Evolutionary conservation across 2,329 filamentous ascomycete species (phyloP).

Genomic region (Bipolaris bicolor): DNA sequence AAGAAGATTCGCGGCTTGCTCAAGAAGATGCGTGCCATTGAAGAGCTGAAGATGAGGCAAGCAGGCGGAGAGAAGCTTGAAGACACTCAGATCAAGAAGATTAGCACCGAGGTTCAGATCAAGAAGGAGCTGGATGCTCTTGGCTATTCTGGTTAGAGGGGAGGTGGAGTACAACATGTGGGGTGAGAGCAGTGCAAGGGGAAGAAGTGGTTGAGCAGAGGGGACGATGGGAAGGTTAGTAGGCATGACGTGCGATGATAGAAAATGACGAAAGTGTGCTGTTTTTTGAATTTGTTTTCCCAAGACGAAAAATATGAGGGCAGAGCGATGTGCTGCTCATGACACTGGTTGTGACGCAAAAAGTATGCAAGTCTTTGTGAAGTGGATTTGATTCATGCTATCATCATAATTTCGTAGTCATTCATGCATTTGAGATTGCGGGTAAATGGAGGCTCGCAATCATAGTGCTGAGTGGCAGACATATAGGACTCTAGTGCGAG

Average conservation of each 20-base stretch:
- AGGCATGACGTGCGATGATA: neutral
- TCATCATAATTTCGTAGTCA: neutral
- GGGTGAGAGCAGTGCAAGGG: neutral
- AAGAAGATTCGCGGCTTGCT: constrained; percentile 94
- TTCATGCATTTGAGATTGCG: neutral
- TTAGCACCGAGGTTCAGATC: constrained; percentile 83
- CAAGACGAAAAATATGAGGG: neutral
- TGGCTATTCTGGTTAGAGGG: constrained; percentile 47
- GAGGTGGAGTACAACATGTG: neutral
- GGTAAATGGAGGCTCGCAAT: neutral
- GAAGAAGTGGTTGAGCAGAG: neutral
- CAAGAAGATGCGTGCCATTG: constrained; percentile 98
- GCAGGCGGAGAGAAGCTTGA: constrained; percentile 95
- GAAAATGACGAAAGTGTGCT: neutral
- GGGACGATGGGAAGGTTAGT: neutral
- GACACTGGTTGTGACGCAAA: neutral
- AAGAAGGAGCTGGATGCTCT: constrained; percentile 78
- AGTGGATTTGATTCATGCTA: neutral
- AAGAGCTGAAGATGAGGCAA: constrained; percentile 96
- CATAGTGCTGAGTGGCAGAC: neutral
- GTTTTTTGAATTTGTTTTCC: neutral
- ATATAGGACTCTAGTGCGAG: constrained; percentile 19
- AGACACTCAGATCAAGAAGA: constrained; percentile 99
- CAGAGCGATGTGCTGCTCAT: neutral
- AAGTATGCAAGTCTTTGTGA: neutral